Base-by-base conservation (phyloP, 441 rosid species). In the Cnidoscolus chayamansa region DNA sequence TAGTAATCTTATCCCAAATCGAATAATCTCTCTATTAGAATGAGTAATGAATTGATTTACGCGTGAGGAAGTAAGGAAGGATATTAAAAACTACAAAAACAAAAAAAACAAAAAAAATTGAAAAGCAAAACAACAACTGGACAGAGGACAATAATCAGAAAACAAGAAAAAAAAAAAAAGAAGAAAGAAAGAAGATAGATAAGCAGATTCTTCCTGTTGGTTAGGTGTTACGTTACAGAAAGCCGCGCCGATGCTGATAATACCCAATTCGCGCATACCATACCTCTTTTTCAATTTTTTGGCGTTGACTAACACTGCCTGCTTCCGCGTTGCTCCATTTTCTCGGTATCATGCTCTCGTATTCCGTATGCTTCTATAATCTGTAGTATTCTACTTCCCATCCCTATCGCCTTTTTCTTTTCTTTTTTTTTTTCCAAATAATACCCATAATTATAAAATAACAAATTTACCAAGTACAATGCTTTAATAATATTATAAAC, bases 301-400 rank as follows among this genome's bases (percentile, higher is more conserved):
- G 57, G 66, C 60, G 74, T 71, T 71, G 74, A 71, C 73, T 60
- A 48, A 3, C 1, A 10, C 1, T 6, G 49, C 57, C 67, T n/a
- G 59, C 74, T 31, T 7, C 63, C 50, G 67, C 67, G 74, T 48
- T 49, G 7, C n/a, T 15, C 72, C 62, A 45, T 56, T 56, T 68
- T 19, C n/a, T 56, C 7, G 37, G 9, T 13, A 19, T 12, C 35
- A 30, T 31, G 5, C 40, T 30, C 50, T 25, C 69, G 57, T 49
- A 49, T 20, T 5, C 30, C 15, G 35, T 10, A 57, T 11, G 53
- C 55, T 47, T 48, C 55, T 25, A 59, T 32, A 25, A 25, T 25
- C 25, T 25, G 25, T 25, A 3, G 60, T 20, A 30, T 20, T 19
- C 32, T 56, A 20, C 60, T 30, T 59, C 40, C 15, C 0, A 30